Percentiles rank a stretch among this genome's conserved stretches.
phyloP scores from a whole-genome alignment of 306 rosid genomes.

The Casuarina glauca region DNA sequence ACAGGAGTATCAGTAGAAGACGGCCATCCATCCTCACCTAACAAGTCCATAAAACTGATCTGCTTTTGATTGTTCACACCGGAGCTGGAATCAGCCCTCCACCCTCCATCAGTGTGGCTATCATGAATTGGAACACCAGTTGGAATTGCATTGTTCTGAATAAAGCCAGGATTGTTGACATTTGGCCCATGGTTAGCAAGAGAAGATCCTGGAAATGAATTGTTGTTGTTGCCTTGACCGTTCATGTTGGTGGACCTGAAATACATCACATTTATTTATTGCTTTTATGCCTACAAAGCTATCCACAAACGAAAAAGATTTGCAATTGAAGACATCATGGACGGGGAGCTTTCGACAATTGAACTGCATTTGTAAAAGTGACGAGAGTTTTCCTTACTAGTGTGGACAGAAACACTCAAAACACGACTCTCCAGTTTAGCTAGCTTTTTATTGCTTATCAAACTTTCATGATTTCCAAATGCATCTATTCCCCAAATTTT shows the following conservation, averaged over 20 bases:
- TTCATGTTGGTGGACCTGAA: constrained; percentile 9
- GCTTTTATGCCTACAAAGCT: background rate
- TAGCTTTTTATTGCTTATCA: background rate
- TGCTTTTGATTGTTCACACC: background rate
- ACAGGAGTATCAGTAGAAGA: background rate
- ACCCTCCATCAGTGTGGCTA: constrained; percentile 8
- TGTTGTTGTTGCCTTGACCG: constrained; percentile 13
- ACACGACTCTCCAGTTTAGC: background rate
- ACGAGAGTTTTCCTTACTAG: background rate
- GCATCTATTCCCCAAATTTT: background rate
- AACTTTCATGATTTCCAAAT: background rate
- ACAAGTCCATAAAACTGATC: background rate
- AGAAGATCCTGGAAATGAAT: background rate
- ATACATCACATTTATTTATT: background rate
- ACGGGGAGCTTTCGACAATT: background rate
- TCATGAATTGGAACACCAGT: background rate
- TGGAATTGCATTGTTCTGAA: background rate
- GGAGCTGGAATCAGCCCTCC: background rate
- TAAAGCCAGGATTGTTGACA: constrained; percentile 6
- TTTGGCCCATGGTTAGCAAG: background rate
- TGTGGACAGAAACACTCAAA: background rate
- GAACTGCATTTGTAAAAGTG: background rate
- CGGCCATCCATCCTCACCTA: background rate
- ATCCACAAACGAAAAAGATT: background rate
- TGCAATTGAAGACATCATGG: background rate